phyloP scores from a whole-genome alignment of 495 filamentous ascomycete species.

The Penicillium cataractarum region DNA sequence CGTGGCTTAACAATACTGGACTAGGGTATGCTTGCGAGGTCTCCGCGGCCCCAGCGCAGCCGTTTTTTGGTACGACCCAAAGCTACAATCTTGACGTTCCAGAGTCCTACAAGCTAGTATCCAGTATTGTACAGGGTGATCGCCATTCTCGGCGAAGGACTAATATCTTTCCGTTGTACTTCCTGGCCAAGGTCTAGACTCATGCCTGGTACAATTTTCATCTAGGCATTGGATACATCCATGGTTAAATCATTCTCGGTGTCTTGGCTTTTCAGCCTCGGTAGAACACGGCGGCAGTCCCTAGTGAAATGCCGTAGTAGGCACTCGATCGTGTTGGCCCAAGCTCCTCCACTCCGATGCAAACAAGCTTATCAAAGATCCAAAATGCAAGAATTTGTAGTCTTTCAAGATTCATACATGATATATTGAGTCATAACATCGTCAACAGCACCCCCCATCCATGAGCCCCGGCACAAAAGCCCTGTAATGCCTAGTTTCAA shows the following conservation, averaged over 20 bases:
- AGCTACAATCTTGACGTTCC: neutral
- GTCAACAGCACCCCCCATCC: constrained; percentile 23
- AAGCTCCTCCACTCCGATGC: neutral
- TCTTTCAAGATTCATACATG: constrained; percentile 26
- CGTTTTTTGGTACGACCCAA: neutral
- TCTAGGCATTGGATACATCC: neutral
- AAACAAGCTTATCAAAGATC: neutral
- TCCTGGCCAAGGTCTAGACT: neutral
- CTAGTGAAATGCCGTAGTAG: neutral
- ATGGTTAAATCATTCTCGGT: neutral
- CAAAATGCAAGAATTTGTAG: neutral
- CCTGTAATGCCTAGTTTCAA: neutral
- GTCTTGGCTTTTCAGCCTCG: neutral
- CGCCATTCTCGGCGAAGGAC: neutral
- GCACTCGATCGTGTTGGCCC: neutral
- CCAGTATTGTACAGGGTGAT: neutral
- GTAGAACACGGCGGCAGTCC: neutral
- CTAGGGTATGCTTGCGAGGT: neutral
- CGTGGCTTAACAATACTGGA: neutral
- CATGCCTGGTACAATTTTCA: neutral
- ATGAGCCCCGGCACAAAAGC: neutral
- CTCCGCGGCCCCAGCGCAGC: neutral
- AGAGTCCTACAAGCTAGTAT: neutral
- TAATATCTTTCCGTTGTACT: neutral
- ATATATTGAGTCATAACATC: constrained; percentile 34